Evolutionary conservation across 2,329 filamentous ascomycete species (phyloP).

Genomic region (Aspergillus versicolor): DNA sequence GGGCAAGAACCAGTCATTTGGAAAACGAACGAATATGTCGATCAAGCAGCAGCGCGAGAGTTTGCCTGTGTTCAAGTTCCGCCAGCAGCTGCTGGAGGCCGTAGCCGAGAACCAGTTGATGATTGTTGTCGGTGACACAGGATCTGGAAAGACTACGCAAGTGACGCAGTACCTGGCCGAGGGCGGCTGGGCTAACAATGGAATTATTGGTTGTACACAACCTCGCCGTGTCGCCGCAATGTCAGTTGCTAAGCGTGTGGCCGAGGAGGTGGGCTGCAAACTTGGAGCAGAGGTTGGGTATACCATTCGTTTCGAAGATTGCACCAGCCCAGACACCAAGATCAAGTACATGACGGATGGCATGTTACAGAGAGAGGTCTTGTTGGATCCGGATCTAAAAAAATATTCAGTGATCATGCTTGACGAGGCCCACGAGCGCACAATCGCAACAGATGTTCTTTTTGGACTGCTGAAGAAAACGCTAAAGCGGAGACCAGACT

Average conservation of each 20-base stretch:
- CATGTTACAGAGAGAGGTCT: conserved; percentile 93
- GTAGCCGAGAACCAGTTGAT: conserved; percentile 84
- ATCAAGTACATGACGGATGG: conserved; percentile 99
- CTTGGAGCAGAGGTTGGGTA: conserved; percentile 94
- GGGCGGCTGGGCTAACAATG: conserved; percentile 80
- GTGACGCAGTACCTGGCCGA: conserved; percentile 94
- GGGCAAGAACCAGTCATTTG: conserved; percentile 75
- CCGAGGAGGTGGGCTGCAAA: conserved; percentile 89
- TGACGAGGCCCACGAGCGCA: conserved; percentile 96
- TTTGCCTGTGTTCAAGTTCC: conserved; percentile 85
- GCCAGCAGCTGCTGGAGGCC: conserved; percentile 82
- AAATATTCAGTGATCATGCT: conserved; percentile 97
- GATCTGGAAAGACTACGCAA: conserved; percentile 96
- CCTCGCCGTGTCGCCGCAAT: conserved; percentile 96
- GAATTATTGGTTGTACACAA: conserved; percentile 94
- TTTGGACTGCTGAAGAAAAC: conserved; percentile 96
- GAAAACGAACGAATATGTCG: conserved; percentile 82
- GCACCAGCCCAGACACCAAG: conserved; percentile 78
- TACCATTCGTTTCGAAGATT: conserved; percentile 96
- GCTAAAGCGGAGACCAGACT: conserved; percentile 75
- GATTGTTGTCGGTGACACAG: conserved; percentile 96
- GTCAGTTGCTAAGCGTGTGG: conserved; percentile 95
- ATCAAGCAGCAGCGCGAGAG: conserved; percentile 94
- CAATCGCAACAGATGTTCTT: conserved; percentile 91
- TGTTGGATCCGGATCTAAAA: conserved; percentile 84